phyloP scores from a whole-genome alignment of 768 basidiomycete species.

The Lactarius psammicola region DNA sequence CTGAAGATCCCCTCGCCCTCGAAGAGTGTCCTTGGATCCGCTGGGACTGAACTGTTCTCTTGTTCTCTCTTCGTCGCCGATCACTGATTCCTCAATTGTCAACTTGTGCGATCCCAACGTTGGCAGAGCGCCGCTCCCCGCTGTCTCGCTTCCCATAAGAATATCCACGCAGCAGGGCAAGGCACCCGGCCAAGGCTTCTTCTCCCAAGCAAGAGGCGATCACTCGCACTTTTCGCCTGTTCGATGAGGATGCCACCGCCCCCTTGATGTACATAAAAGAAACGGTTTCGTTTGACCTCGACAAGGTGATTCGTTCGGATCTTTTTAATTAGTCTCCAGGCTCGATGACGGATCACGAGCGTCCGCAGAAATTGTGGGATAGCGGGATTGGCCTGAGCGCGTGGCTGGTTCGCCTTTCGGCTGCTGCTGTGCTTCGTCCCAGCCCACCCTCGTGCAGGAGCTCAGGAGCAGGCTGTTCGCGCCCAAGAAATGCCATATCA shows the following conservation, averaged over 20 bases:
- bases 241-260: constrained; percentile 22
- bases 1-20: constrained; percentile 61
- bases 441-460: constrained; percentile 19
- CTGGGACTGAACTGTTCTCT: constrained; percentile 57
- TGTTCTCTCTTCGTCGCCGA: constrained; percentile 47
- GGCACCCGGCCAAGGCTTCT: constrained; percentile 14
- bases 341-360: constrained; percentile 14
- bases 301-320: constrained; percentile 61
- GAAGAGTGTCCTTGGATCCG: constrained; percentile 27
- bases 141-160: constrained; percentile 65
- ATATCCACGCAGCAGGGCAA: constrained; percentile 35
- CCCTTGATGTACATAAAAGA: constrained; percentile 57
- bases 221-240: constrained; percentile 50
- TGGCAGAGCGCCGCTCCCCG: constrained; percentile 54
- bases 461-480: constrained; percentile 44
- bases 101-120: constrained; percentile 44
- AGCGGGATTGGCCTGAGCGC: constrained; percentile 84
- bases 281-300: constrained; percentile 86
- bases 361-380: constrained; percentile 91
- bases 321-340: not conserved
- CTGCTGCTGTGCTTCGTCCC: constrained; percentile 22
- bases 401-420: constrained; percentile 55
- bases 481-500: constrained; percentile 41
- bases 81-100: constrained; percentile 37
- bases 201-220: constrained; percentile 65